Percentiles rank a stretch among this genome's conserved stretches.
phyloP scores from a whole-genome alignment of 108 stramenopile species.

The Schizochytrium sp. region DNA sequence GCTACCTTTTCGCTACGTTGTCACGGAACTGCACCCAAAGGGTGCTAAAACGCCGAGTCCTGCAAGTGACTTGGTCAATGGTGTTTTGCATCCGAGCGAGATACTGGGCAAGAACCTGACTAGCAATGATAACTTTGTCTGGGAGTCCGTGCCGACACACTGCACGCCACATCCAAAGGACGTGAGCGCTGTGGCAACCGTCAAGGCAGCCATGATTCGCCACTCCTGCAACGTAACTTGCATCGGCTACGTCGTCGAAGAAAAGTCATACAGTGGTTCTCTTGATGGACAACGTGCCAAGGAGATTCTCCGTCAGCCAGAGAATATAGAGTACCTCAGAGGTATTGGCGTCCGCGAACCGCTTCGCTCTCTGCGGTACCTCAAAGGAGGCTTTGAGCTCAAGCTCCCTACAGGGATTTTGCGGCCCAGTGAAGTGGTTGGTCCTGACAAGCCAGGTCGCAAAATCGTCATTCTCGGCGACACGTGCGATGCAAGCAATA shows the following conservation, averaged over 20 bases:
- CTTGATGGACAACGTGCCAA: background rate
- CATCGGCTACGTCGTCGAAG: background rate
- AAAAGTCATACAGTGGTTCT: background rate
- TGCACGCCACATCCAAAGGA: background rate
- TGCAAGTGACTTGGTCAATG: background rate
- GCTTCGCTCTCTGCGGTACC: background rate
- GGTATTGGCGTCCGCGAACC: background rate
- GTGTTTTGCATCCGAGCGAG: background rate
- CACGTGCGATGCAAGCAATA: conserved; percentile 12
- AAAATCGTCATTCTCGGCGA: conserved; percentile 29
- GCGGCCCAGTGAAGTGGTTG: background rate
- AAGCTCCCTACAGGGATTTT: background rate
- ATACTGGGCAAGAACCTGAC: background rate
- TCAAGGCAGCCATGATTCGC: background rate
- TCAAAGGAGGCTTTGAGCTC: background rate
- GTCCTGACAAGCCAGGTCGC: background rate
- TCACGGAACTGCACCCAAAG: background rate
- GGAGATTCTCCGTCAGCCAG: background rate
- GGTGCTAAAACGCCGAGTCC: background rate
- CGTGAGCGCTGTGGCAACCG: no score
- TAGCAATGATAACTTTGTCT: background rate
- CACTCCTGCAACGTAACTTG: background rate
- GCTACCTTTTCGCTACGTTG: background rate
- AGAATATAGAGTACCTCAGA: background rate
- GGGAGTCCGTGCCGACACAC: background rate